Conservation (phyloP, 306 rosid genomes). For the Hylodesmum podocarpum region DNA sequence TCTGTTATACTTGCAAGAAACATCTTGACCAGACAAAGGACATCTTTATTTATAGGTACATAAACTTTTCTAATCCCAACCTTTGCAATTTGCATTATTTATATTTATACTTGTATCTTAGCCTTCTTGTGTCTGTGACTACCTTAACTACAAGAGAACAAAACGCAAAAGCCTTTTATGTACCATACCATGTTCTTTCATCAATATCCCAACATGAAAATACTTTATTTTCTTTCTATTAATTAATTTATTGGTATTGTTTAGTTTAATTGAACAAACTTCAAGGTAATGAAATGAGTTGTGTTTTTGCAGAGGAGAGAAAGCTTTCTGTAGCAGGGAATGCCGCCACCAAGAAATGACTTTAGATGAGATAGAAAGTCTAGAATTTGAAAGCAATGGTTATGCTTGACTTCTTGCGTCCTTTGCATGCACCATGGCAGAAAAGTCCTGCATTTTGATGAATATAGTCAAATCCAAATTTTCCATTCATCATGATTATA, state of each 20-base stretch:
- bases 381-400: slow-evolving; percentile 40
- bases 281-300: neutral
- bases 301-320: slow-evolving; percentile 75
- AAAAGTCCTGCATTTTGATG: slow-evolving; percentile 19
- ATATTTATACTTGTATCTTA: neutral
- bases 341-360: slow-evolving; percentile 83
- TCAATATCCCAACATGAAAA: neutral
- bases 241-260: neutral
- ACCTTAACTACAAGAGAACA: neutral
- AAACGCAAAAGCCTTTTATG: neutral
- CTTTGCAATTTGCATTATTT: slow-evolving; percentile 1
- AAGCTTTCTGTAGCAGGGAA: slow-evolving; percentile 80
- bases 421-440: slow-evolving; percentile 10
- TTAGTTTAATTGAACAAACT: neutral
- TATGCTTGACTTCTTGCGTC: slow-evolving; percentile 23
- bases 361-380: slow-evolving; percentile 53
- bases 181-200: neutral
- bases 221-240: neutral
- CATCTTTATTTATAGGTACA: slow-evolving; percentile 80
- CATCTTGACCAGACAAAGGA: slow-evolving; percentile 74
- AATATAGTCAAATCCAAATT: slow-evolving; percentile 22
- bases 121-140: neutral
- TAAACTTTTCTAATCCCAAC: neutral
- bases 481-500: slow-evolving; percentile 28
- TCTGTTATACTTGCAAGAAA: slow-evolving; percentile 85